Base-by-base conservation (phyloP, 192 early-diverging fungal species). In the Dimargaris cristalligena region DNA sequence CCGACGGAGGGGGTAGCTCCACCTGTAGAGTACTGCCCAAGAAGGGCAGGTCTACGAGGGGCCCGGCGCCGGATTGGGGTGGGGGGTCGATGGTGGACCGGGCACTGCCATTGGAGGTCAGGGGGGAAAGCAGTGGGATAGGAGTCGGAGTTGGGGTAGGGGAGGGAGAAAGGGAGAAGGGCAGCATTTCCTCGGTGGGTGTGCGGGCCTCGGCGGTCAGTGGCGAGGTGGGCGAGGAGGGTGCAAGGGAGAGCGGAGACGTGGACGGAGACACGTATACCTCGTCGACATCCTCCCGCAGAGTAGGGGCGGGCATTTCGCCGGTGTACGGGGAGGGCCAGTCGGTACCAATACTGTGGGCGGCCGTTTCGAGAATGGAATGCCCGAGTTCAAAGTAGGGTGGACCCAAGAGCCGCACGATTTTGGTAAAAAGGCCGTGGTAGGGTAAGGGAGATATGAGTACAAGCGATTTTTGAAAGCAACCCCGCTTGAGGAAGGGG, bases 381-480 rank as follows among this genome's bases (percentile, higher is more conserved):
- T 75, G 75, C 22, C 79, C 81, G 26, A 78, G 73, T 56, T 94
- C 88, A 80, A 94, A 92, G 63, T 84, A 83, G 63, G 76, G 75
- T 32, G 86, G 82, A 2, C 94, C 94, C 30, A 97, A 67, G 45
- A 74, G 74, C 11, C 76, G 71, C 4, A 88, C 77, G 29, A 94
- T 50, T 38, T 80, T 70, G 34, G 79, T 75, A 62, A 94, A 97
- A 46, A 94, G 67, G 0, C 94, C 94, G 54, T 87, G 83, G 71
- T 76, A 92, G 9, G 92, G 89, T 71, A 90, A 80, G 31, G 91
- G 92, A 13, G 89, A 85, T 25, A 97, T 73, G 0, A 94, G 63
- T 3, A 90, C 94, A 20, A 94, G 66, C 0, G 90, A 87, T 65
- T 93, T 93, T 73, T 93, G 93, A 65, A 94, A 91, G 54, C 84